Percentiles rank a stretch among this genome's conserved stretches.
phyloP scores from a whole-genome alignment of 306 rosid species.

The Styphnolobium japonicum region DNA sequence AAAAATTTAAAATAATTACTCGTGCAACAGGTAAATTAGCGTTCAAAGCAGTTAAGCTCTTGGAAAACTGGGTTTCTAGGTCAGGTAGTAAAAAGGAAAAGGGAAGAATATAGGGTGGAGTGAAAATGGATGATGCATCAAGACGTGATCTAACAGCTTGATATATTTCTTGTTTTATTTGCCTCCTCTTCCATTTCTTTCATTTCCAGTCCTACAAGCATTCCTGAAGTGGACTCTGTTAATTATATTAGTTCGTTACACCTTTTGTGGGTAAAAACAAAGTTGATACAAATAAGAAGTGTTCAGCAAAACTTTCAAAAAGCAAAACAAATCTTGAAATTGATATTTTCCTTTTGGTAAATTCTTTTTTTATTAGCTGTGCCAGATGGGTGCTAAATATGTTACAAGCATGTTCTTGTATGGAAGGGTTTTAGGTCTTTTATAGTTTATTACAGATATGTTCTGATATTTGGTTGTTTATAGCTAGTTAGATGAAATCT shows the following conservation, averaged over 20 bases:
- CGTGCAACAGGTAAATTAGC: background rate
- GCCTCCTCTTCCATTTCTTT: background rate
- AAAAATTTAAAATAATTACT: background rate
- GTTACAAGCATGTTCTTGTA: background rate
- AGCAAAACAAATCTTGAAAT: background rate
- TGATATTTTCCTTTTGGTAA: background rate
- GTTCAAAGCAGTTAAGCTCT: background rate
- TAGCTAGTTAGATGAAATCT: background rate
- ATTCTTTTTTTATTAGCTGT: background rate
- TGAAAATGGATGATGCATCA: background rate
- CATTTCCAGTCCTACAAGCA: background rate
- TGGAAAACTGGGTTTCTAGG: background rate
- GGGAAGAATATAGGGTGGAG: background rate
- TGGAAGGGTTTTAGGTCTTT: conserved; percentile 1
- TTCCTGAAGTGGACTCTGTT: background rate
- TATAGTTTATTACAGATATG: background rate
- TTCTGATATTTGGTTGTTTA: conserved; percentile 16
- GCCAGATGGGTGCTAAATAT: background rate
- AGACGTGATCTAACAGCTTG: background rate
- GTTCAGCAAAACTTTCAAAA: background rate
- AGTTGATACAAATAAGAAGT: background rate
- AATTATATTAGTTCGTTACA: background rate
- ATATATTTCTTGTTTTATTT: background rate
- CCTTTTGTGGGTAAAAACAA: background rate
- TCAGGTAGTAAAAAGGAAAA: background rate